Evolutionary conservation across 208 protist genomes (phyloP).

Genomic region (Leishmania martiniquensis): DNA sequence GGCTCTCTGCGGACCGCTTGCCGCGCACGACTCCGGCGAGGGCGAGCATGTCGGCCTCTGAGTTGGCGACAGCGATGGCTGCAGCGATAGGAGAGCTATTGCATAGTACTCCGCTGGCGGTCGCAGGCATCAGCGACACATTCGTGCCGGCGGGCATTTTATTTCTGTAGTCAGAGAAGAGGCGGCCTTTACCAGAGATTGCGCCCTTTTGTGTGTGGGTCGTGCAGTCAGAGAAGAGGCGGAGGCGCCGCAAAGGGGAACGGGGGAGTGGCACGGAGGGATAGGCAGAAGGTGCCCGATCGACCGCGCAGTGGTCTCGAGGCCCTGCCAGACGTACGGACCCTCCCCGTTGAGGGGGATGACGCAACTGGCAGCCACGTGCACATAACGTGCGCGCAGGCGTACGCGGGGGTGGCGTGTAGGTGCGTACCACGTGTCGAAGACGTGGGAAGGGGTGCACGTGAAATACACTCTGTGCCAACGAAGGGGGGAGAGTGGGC

Average conservation of each 20-base stretch:
- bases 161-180: not conserved
- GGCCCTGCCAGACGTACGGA: not conserved
- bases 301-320: not conserved
- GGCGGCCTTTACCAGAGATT: too few species aligned
- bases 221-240: not conserved
- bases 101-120: constrained; percentile 26
- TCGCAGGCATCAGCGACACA: constrained; percentile 26
- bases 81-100: constrained; percentile 22
- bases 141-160: not conserved
- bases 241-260: not conserved
- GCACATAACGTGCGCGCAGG: not conserved
- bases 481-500: not conserved
- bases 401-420: not conserved
- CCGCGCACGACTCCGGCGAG: constrained; percentile 18
- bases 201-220: not conserved
- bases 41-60: constrained; percentile 14
- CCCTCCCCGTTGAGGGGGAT: not conserved
- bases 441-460: not conserved
- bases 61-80: constrained; percentile 23
- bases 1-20: constrained; percentile 1
- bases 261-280: not conserved
- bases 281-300: not conserved
- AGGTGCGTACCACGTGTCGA: not conserved
- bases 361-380: not conserved
- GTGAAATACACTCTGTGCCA: not conserved